A percentile compares a stretch with the other conserved stretches of the same genome.
These are phyloP conservation scores for Russula emetica DNA, from an alignment of 768 basidiomycete species.

Conservation along the genomic window DNA sequence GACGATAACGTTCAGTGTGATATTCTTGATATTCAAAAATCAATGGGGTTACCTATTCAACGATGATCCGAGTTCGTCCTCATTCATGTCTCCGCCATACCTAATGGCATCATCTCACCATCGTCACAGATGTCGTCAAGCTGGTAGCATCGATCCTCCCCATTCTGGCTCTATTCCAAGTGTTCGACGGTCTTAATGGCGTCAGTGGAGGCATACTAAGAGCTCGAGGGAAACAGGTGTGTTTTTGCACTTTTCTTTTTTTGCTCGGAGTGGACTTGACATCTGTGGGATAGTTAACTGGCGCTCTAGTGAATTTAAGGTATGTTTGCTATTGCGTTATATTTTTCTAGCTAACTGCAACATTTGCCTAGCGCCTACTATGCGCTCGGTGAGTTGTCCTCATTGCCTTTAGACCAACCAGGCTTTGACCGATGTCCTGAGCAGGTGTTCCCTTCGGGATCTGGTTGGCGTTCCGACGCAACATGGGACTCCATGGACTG, in stretches of 20 bases:
- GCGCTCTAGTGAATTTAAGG: slow-evolving; percentile 78
- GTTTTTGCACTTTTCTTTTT: slow-evolving; percentile 7
- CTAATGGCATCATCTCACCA: not conserved
- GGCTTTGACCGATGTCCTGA: slow-evolving; percentile 7
- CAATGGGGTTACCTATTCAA: slow-evolving; percentile 61
- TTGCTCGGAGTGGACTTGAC: not conserved
- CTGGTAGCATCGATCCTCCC: slow-evolving; percentile 56
- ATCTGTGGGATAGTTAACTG: slow-evolving; percentile 46
- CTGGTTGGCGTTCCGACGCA: slow-evolving; percentile 62
- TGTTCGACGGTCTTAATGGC: slow-evolving; percentile 73
- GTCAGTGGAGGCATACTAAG: slow-evolving; percentile 76
- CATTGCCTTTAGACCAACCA: not conserved
- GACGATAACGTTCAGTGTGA: slow-evolving; percentile 32
- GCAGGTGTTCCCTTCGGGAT: slow-evolving; percentile 76
- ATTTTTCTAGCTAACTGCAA: not conserved
- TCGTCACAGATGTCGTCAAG: slow-evolving; percentile 36
- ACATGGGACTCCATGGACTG: slow-evolving; percentile 63
- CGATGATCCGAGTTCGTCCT: slow-evolving; percentile 41
- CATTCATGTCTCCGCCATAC: not conserved
- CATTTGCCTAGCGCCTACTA: slow-evolving; percentile 60
- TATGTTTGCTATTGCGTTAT: slow-evolving; percentile 31
- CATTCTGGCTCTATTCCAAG: slow-evolving; percentile 71
- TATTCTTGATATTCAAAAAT: slow-evolving; percentile 44
- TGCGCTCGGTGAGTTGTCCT: slow-evolving; percentile 47
- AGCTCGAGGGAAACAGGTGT: slow-evolving; percentile 71